A percentile compares a stretch with the other conserved stretches of the same genome.
Evolutionary conservation across 495 filamentous ascomycete genomes (phyloP).

Genomic region (Geoglossum glabrum): DNA sequence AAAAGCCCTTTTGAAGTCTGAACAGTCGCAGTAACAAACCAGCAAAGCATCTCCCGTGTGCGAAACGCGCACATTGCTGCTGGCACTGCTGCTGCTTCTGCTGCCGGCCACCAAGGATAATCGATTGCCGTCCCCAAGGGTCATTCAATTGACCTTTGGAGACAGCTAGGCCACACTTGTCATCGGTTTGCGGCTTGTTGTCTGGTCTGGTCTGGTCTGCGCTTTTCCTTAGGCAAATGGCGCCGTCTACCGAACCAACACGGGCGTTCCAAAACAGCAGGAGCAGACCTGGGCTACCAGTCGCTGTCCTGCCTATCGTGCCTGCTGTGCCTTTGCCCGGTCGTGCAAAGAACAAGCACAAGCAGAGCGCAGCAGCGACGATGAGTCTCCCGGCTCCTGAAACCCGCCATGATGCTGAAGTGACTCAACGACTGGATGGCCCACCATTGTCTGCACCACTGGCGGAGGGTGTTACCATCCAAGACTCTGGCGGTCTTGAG

Average conservation of each 20-base stretch:
- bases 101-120: not conserved
- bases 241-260: not conserved
- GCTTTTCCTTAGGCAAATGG: not conserved
- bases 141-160: not conserved
- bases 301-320: not conserved
- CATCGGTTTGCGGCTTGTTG: not conserved
- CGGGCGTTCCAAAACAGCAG: not conserved
- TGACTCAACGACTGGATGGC: not conserved
- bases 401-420: not conserved
- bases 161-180: not conserved
- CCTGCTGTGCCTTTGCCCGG: slow-evolving; percentile 2
- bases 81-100: not conserved
- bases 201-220: not conserved
- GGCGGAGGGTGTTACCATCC: not conserved
- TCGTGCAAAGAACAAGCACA: not conserved
- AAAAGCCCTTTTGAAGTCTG: not conserved
- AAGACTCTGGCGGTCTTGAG: not conserved
- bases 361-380: not conserved
- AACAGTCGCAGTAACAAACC: not conserved
- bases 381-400: not conserved
- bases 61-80: not conserved
- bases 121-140: not conserved
- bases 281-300: slow-evolving; percentile 1
- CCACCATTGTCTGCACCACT: not conserved
- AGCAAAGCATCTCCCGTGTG: not conserved